Base-by-base conservation (phyloP, 768 basidiomycete species). In the Boletus speciosus region DNA sequence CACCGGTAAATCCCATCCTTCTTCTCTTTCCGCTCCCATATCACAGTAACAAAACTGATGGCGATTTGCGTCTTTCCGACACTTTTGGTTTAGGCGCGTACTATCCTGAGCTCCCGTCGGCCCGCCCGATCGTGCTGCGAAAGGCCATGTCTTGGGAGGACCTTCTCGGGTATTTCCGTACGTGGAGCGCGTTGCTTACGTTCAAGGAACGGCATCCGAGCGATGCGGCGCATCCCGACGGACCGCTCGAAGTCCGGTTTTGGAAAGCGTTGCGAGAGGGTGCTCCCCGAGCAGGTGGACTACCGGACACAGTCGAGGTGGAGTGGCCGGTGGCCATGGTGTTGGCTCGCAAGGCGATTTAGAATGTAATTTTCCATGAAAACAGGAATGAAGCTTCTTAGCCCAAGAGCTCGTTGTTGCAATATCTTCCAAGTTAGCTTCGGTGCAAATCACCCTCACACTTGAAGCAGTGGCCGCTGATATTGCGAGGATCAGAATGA, bases 111-210 rank as follows among this genome's bases (percentile, higher is more conserved):
- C 52, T 72, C 58, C 61, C 77, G 42, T 49, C 67, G 39, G 55
- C 70, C 54, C 66, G 60, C 52, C 36, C 68, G 54, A 74, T 84
- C 47, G 74, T 87, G 54, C 72, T 93, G 72, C 74, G 69, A 21
- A 81, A 81, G 60, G 71, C 65, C 37, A 81, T 86, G 77, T 78
- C 80, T 0, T 88, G 86, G 87, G 75, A 78, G 12, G 81, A 81
- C 52, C 70, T 93, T 0, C 74, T 87, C 6, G 78, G 74, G 2
- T 93, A 91, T 64, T 73, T 93, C 19, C 74, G 81, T 44, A 90
- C 89, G 0, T 86, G 80, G 75, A 89, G 86, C 60, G 73, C 88
- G 2, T 70, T 90, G 46, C 82, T 87, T 55, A 81, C 80, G 12
- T 92, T 80, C 66, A 80, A 83, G 56, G 84, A 87, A 57, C 63